Evolutionary conservation across 495 filamentous ascomycete genomes (phyloP).

Genomic region (Ramalina peruviana): DNA sequence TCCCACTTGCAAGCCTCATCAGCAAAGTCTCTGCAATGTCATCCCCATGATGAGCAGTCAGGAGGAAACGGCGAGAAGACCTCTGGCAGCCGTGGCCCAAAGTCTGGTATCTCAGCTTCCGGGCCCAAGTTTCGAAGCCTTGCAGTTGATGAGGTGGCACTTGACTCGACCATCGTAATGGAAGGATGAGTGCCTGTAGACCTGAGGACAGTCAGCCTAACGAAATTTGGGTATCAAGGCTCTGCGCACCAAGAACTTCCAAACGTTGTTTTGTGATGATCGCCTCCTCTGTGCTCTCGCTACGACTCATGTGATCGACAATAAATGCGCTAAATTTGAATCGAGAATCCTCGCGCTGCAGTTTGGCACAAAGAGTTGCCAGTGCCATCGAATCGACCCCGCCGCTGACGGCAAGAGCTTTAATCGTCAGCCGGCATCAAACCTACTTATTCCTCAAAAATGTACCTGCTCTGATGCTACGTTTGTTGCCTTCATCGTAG

Average conservation of each 20-base stretch:
- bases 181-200: slow-evolving; percentile 36
- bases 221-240: slow-evolving; percentile 18
- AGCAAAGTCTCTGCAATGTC: slow-evolving; percentile 83
- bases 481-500: no score
- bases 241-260: slow-evolving; percentile 32
- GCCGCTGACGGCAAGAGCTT: slow-evolving; percentile 78
- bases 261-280: slow-evolving; percentile 28
- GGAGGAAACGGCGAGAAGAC: slow-evolving; percentile 34
- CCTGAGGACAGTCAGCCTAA: slow-evolving; percentile 24
- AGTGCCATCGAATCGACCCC: slow-evolving; percentile 96
- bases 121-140: slow-evolving; percentile 67
- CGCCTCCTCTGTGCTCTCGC: slow-evolving; percentile 57
- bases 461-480: no score
- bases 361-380: slow-evolving; percentile 50
- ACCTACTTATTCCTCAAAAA: no score
- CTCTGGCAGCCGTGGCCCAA: slow-evolving; percentile 48
- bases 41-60: slow-evolving; percentile 73
- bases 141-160: slow-evolving; percentile 30
- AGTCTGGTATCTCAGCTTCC: slow-evolving; percentile 56
- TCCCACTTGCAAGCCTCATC: slow-evolving; percentile 51
- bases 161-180: slow-evolving; percentile 32
- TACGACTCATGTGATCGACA: slow-evolving; percentile 64
- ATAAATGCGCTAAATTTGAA: slow-evolving; percentile 48
- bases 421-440: background rate
- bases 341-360: slow-evolving; percentile 20